Evolutionary conservation across 2,329 filamentous ascomycete species (phyloP), one percentile per base, ranked within the genome.

Genomic region (Dothideomycetes sp.): DNA sequence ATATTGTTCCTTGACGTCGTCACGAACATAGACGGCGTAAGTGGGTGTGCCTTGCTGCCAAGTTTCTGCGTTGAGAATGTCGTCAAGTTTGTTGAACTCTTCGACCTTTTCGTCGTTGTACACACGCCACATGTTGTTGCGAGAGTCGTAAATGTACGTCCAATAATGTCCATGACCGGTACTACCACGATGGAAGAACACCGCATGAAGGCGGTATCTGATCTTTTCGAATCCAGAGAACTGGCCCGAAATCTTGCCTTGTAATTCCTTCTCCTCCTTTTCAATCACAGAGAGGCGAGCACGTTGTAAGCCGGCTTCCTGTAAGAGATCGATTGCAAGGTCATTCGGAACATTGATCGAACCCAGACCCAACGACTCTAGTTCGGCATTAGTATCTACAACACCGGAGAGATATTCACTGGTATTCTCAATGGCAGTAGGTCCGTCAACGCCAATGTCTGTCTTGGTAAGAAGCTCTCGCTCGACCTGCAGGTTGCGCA

Each of bases 131-230:
- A 88, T 68, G 24, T 78, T 65, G 33, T 77, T 74, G 49, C 80
- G 74, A 59, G 94, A 94, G 64, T 96, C 91, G 55, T 80, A 84
- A 48, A 98, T 93, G 73, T 88, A 95, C 31, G 95, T 86, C 81
- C 86, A 95, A 64, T 96, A 98, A 61, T 98, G 91, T 0, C 91
- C 91, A 20, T 73, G 72, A 11, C 55, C 53, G 2, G 60, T 53
- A 7, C 70, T 69, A 22, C 84, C 84, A 15, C 82, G 80, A 58
- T 98, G 91, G 53, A 94, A 89, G 55, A 98, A 94, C 22, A 95
- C 83, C 0, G 89, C 85, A 51, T 95, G 88, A 4, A 98, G 74
- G 11, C 78, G 78, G 59, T 96, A 98, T 9, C 80, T 75, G 33
- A 84, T 67, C 18, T 76, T 67, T 30, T 72, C 71, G 53, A 80